Conservation (phyloP, 2,329 filamentous ascomycete genomes). For the Fusarium longipes region DNA sequence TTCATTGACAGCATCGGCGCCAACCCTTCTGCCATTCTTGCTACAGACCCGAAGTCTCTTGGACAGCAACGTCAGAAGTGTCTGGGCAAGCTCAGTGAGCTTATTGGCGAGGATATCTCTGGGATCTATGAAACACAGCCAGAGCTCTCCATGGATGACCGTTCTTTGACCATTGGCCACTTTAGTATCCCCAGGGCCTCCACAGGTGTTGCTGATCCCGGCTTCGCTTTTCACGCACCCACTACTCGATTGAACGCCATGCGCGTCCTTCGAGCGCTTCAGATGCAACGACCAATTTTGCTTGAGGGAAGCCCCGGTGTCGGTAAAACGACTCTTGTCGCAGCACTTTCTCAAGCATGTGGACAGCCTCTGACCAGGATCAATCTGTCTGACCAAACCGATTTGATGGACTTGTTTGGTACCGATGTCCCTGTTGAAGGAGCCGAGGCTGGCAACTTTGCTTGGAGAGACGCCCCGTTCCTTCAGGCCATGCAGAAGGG, state of each 20-base stretch:
- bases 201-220: slow-evolving; percentile 51
- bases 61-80: slow-evolving; percentile 78
- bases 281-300: slow-evolving; percentile 89
- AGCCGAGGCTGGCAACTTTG: slow-evolving; percentile 89
- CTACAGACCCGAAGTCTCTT: slow-evolving; percentile 76
- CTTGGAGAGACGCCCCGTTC: slow-evolving; percentile 96
- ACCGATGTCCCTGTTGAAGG: slow-evolving; percentile 96
- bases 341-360: slow-evolving; percentile 82
- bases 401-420: slow-evolving; percentile 96
- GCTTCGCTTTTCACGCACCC: slow-evolving; percentile 80
- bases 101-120: slow-evolving; percentile 72
- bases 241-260: slow-evolving; percentile 92
- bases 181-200: slow-evolving; percentile 73
- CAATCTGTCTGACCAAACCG: slow-evolving; percentile 97
- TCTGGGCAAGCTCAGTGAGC: slow-evolving; percentile 74
- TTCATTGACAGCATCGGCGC: slow-evolving; percentile 96
- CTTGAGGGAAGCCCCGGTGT: slow-evolving; percentile 98
- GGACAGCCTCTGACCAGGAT: slow-evolving; percentile 89
- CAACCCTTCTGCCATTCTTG: slow-evolving; percentile 89
- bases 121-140: slow-evolving; percentile 73
- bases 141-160: slow-evolving; percentile 64
- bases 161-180: slow-evolving; percentile 73
- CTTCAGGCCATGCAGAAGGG: slow-evolving; percentile 96
- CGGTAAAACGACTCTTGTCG: slow-evolving; percentile 93
- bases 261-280: slow-evolving; percentile 88